Evolutionary conservation across 2,329 filamentous ascomycete genomes (phyloP).

Genomic region (Torrubiella hemipterigena): DNA sequence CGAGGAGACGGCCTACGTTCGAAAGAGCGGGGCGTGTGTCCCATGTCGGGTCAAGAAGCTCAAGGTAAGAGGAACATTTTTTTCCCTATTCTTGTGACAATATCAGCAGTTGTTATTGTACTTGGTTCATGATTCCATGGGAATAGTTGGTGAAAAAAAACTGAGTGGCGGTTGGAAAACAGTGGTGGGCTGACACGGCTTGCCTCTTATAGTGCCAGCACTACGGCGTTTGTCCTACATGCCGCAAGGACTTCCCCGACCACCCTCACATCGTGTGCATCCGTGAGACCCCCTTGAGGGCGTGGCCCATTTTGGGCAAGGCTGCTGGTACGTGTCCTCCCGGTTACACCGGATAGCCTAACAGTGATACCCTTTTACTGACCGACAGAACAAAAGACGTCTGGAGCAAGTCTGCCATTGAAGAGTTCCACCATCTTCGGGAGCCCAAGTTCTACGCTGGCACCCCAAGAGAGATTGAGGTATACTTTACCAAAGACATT

Average conservation of each 20-base stretch:
- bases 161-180: too few species aligned
- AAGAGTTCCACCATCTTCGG: conserved; percentile 20
- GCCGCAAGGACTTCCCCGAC: conserved; percentile 26
- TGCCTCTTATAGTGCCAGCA: conserved; percentile 21
- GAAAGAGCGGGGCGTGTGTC: conserved; percentile 34
- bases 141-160: too few species aligned
- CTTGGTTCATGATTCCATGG: too few species aligned
- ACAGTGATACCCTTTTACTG: conserved; percentile 4
- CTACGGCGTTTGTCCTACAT: conserved; percentile 28
- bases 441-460: conserved; percentile 24
- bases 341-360: conserved; percentile 4
- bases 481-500: conserved; percentile 22
- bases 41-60: conserved; percentile 36
- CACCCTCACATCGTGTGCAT: conserved; percentile 27
- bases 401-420: conserved; percentile 21
- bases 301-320: conserved; percentile 25
- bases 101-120: too few species aligned
- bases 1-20: conserved; percentile 35
- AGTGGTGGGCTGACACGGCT: too few species aligned
- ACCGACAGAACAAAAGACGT: too few species aligned
- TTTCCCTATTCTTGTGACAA: too few species aligned
- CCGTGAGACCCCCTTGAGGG: conserved; percentile 22
- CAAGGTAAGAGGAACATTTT: conserved; percentile 29
- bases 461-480: conserved; percentile 21
- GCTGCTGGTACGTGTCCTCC: conserved; percentile 21